Evolutionary conservation across 2,329 filamentous ascomycete genomes (phyloP), one percentile per base, ranked within the genome.

Genomic region (Fusarium longipes): DNA sequence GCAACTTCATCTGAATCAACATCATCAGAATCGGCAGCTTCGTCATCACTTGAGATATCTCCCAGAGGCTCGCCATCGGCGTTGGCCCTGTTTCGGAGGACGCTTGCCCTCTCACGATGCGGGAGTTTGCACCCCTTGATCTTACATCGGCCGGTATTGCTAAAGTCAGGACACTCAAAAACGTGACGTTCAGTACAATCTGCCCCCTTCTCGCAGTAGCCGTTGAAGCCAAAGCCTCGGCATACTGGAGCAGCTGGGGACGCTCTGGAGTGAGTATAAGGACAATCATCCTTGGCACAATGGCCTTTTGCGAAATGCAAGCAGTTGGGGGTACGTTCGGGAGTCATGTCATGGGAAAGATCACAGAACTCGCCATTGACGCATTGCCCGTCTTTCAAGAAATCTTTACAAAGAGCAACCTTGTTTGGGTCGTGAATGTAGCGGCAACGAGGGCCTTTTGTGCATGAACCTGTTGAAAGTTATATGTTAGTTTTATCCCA

Each of bases 81-180:
- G 81, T 72, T 85, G 83, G 78, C 86, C 87, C 78, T 87, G 77
- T 90, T 89, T 75, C 93, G 91, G 74, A 90, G 85, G 76, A 90
- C 83, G 83, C 92, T 93, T 76, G 93, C 93, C 80, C 92, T 89
- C 81, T 96, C 92, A 77, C 95, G 88, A 81, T 99, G 96, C 61
- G 89, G 91, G 54, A 97, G 86, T 77, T 91, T 91, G 83, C 95
- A 98, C 70, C 90, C 89, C 79, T 90, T 89, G 77, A 87, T 89
- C 77, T 89, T 89, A 87, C 96, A 99, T 65, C 84, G 83, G 73
- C 95, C 95, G 63, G 87, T 93, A 80, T 97, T 97, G 85, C 93
- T 92, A 83, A 96, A 97, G 77, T 97, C 92, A 65, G 96, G 95
- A 79, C 96, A 98, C 79, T 98, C 95, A 80, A 91, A 91, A 58